These are phyloP conservation scores for Fraxinus sp. DNA, from an alignment of 305 asterid genomes.

Conservation along the genomic window DNA sequence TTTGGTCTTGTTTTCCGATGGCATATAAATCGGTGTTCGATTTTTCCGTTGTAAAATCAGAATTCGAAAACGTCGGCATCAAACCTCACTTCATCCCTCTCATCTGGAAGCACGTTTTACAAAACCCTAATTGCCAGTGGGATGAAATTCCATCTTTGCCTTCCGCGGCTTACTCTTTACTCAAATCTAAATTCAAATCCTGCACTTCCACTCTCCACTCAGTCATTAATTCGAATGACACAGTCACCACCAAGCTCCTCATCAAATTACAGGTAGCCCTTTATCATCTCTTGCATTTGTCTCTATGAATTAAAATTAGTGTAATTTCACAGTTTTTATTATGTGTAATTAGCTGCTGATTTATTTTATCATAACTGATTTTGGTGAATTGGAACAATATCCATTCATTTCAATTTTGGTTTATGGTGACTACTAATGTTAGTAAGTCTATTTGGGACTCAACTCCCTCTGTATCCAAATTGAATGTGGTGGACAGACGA, in stretches of 20 bases:
- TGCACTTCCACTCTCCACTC: conserved; percentile 67
- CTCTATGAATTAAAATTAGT: background rate
- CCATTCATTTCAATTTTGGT: background rate
- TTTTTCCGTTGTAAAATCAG: conserved; percentile 56
- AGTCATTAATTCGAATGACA: conserved; percentile 63
- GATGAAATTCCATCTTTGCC: conserved; percentile 85
- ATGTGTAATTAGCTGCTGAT: background rate
- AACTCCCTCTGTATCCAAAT: background rate
- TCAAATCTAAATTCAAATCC: conserved; percentile 64
- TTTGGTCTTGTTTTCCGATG: conserved; percentile 27
- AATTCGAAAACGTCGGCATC: conserved; percentile 65
- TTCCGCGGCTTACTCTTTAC: conserved; percentile 66
- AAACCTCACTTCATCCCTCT: conserved; percentile 70
- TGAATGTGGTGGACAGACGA: background rate
- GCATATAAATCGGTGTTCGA: conserved; percentile 71
- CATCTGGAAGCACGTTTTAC: conserved; percentile 82
- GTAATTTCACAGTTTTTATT: background rate
- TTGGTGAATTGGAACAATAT: background rate
- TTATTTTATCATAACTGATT: background rate
- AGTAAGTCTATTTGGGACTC: background rate
- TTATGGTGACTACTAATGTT: background rate
- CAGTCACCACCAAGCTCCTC: conserved; percentile 91
- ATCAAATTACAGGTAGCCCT: conserved; percentile 65
- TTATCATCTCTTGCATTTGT: background rate
- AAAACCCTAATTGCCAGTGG: conserved; percentile 72